phyloP scores from a whole-genome alignment of 805 yeast genomes.

The Spathaspora hagerdaliae region DNA sequence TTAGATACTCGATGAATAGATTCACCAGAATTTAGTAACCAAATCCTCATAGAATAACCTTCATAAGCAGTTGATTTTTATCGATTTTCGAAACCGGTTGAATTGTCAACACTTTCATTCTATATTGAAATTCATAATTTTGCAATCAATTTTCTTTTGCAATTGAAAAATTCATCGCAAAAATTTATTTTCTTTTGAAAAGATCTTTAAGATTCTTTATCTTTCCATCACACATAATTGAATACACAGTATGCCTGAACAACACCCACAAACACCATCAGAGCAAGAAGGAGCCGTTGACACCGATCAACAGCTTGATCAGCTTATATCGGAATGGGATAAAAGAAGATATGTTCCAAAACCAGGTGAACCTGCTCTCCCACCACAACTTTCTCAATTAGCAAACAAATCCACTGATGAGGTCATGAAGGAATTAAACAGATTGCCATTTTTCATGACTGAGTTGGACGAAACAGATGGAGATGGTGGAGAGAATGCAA shows the following conservation, averaged over 20 bases:
- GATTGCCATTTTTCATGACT: conserved; percentile 93
- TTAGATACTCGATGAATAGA: no score
- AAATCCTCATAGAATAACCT: no score
- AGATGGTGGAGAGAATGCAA: conserved; percentile 67
- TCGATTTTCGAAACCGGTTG: no score
- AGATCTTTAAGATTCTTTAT: no score
- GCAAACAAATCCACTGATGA: conserved; percentile 69
- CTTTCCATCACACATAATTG: no score
- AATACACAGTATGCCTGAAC: no score
- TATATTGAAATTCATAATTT: no score
- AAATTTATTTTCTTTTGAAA: no score
- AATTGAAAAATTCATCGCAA: not conserved
- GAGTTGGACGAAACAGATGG: conserved; percentile 74
- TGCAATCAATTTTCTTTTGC: no score
- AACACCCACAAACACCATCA: not conserved
- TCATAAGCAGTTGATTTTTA: no score
- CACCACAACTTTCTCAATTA: conserved; percentile 73
- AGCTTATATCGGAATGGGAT: conserved; percentile 39
- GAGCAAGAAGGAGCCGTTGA: not conserved
- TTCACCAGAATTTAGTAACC: no score
- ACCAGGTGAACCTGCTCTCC: conserved; percentile 67
- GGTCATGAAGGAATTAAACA: conserved; percentile 70
- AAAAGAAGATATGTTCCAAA: conserved; percentile 36
- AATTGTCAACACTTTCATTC: no score
- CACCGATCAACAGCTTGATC: conserved; percentile 9